These are phyloP conservation scores for Cytidiella melzeri DNA, from an alignment of 768 basidiomycete genomes.

Conservation along the genomic window DNA sequence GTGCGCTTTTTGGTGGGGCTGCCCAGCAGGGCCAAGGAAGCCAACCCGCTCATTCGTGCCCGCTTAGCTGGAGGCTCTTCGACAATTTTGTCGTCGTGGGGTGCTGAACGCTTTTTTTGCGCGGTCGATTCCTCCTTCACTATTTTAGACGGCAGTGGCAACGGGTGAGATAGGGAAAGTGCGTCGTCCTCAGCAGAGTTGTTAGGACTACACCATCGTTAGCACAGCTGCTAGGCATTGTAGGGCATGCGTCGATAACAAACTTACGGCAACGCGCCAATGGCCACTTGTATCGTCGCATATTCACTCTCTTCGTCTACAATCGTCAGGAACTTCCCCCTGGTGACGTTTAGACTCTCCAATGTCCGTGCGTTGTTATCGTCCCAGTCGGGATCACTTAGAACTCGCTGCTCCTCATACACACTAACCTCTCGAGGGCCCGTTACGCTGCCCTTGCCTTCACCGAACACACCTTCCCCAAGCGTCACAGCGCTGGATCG, in stretches of 20 bases:
- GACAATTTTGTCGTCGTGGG: slow-evolving; percentile 34
- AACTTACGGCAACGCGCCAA: slow-evolving; percentile 69
- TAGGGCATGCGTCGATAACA: too few species aligned
- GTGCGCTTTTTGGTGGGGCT: slow-evolving; percentile 61
- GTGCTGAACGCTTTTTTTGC: slow-evolving; percentile 52
- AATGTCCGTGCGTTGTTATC: slow-evolving; percentile 81
- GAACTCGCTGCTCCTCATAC: slow-evolving; percentile 78
- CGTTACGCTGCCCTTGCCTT: slow-evolving; percentile 32
- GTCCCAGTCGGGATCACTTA: slow-evolving; percentile 92
- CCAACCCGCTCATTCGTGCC: slow-evolving; percentile 29
- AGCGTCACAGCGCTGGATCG: slow-evolving; percentile 67
- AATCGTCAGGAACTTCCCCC: slow-evolving; percentile 85
- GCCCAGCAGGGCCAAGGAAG: slow-evolving; percentile 16
- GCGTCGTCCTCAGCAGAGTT: slow-evolving; percentile 46
- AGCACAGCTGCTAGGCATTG: too few species aligned
- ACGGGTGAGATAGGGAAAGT: slow-evolving; percentile 57
- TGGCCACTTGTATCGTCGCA: slow-evolving; percentile 63
- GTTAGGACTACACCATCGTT: slow-evolving; percentile 50
- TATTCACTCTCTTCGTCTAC: slow-evolving; percentile 82
- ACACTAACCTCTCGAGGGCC: slow-evolving; percentile 63
- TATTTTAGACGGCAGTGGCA: slow-evolving; percentile 50
- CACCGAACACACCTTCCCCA: slow-evolving; percentile 56
- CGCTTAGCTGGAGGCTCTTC: slow-evolving; percentile 53
- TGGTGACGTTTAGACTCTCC: slow-evolving; percentile 69
- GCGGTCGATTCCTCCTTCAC: slow-evolving; percentile 27